These are phyloP conservation scores for Coprinopsis sp. DNA, from an alignment of 768 basidiomycete genomes.

Conservation along the genomic window DNA sequence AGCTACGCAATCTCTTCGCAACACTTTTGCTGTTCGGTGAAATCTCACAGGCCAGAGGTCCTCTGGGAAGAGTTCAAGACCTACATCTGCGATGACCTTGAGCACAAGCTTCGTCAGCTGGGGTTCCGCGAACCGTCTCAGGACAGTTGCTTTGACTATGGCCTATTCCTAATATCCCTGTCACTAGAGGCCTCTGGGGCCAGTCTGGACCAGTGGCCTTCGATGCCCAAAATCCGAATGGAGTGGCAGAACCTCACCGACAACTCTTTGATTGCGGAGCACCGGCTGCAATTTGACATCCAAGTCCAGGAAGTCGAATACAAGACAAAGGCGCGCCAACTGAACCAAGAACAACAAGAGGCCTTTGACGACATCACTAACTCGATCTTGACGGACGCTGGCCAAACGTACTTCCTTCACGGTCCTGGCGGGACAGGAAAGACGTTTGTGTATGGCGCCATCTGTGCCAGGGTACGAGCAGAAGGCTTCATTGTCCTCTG, in stretches of 20 bases:
- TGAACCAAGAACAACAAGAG: conserved; percentile 25
- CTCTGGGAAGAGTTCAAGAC: conserved; percentile 35
- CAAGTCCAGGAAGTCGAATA: neutral
- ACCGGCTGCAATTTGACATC: conserved; percentile 22
- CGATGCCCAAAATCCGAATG: conserved; percentile 27
- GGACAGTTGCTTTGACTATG: conserved; percentile 37
- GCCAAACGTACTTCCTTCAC: conserved; percentile 33
- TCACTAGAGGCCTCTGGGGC: conserved; percentile 19
- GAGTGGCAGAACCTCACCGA: conserved; percentile 17
- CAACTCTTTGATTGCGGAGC: conserved; percentile 30
- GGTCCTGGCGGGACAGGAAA: conserved; percentile 42
- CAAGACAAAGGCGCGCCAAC: neutral
- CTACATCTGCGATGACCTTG: conserved; percentile 40
- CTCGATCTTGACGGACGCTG: conserved; percentile 17
- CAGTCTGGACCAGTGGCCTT: conserved; percentile 18
- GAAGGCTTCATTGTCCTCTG: conserved; percentile 34
- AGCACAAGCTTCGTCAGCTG: neutral
- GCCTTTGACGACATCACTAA: conserved; percentile 26
- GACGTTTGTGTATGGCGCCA: conserved; percentile 37
- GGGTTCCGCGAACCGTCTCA: conserved; percentile 13
- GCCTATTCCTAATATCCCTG: conserved; percentile 28
- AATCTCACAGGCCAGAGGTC: conserved; percentile 24
- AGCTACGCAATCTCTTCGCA: conserved; percentile 34
- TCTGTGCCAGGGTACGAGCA: conserved; percentile 24
- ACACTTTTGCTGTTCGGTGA: conserved; percentile 29